These are phyloP conservation scores for Jaapia argillacea DNA, from an alignment of 768 basidiomycete species.

Conservation along the genomic window DNA sequence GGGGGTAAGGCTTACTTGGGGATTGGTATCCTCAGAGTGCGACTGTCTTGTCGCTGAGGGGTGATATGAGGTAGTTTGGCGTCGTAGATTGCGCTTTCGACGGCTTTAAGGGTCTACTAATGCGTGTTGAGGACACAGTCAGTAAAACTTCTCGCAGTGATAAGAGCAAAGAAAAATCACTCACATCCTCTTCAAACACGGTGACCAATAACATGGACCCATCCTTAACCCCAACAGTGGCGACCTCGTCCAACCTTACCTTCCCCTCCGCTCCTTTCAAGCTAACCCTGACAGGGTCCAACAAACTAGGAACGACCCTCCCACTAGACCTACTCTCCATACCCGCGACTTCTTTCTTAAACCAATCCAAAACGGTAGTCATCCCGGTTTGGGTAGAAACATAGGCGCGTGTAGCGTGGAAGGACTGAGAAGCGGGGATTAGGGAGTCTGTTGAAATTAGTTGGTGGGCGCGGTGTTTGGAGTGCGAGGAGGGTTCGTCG, in stretches of 20 bases:
- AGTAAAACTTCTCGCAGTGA: not conserved
- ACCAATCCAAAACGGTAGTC: slow-evolving; percentile 58
- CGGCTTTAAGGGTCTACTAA: slow-evolving; percentile 63
- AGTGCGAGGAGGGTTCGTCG: no score
- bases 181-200: slow-evolving; percentile 70
- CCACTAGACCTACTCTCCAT: slow-evolving; percentile 66
- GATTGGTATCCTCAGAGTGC: slow-evolving; percentile 72
- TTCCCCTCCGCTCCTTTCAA: slow-evolving; percentile 18
- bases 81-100: slow-evolving; percentile 69
- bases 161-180: slow-evolving; percentile 12
- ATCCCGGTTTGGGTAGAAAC: slow-evolving; percentile 55
- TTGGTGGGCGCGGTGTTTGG: no score
- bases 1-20: slow-evolving; percentile 45
- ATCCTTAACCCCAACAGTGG: slow-evolving; percentile 75
- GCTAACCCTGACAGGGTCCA: slow-evolving; percentile 57
- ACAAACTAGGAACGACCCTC: slow-evolving; percentile 63
- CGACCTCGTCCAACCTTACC: slow-evolving; percentile 54
- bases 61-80: slow-evolving; percentile 63
- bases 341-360: slow-evolving; percentile 65
- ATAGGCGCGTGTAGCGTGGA: slow-evolving; percentile 49
- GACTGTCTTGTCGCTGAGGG: slow-evolving; percentile 59
- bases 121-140: slow-evolving; percentile 6
- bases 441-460: slow-evolving; percentile 53
- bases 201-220: slow-evolving; percentile 67
- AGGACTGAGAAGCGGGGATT: slow-evolving; percentile 57